phyloP scores from a whole-genome alignment of 140 eudicot genomes.

The Oenanthe javanica region DNA sequence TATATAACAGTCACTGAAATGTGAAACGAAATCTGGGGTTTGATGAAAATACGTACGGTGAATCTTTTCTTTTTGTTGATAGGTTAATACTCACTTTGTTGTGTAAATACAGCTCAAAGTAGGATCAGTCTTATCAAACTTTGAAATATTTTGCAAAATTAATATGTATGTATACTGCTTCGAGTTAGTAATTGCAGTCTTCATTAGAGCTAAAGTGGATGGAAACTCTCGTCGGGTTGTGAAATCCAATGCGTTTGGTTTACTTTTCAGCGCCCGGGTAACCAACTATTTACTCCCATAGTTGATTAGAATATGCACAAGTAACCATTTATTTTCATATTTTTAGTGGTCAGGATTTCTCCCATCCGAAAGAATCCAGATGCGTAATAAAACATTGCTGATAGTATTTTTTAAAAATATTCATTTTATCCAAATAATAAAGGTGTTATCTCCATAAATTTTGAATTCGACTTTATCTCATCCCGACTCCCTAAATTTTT shows the following conservation, averaged over 20 bases:
- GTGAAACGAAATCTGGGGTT: not conserved
- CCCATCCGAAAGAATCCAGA: too few species aligned
- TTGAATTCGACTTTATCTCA: too few species aligned
- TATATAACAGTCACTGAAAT: not conserved
- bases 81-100: not conserved
- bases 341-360: too few species aligned
- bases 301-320: not conserved
- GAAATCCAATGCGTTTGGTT: not conserved
- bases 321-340: too few species aligned
- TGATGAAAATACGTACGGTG: not conserved
- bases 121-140: conserved; percentile 6
- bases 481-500: too few species aligned
- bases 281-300: not conserved
- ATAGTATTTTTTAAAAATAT: too few species aligned
- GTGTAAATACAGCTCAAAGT: not conserved
- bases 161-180: not conserved
- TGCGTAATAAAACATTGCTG: not conserved
- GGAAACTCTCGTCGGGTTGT: not conserved
- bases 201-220: not conserved
- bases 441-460: too few species aligned
- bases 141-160: not conserved
- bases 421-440: too few species aligned
- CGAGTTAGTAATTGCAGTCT: not conserved
- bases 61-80: not conserved
- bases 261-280: not conserved